Evolutionary conservation across 495 filamentous ascomycete genomes (phyloP).

Genomic region (Oidiodendron maius): DNA sequence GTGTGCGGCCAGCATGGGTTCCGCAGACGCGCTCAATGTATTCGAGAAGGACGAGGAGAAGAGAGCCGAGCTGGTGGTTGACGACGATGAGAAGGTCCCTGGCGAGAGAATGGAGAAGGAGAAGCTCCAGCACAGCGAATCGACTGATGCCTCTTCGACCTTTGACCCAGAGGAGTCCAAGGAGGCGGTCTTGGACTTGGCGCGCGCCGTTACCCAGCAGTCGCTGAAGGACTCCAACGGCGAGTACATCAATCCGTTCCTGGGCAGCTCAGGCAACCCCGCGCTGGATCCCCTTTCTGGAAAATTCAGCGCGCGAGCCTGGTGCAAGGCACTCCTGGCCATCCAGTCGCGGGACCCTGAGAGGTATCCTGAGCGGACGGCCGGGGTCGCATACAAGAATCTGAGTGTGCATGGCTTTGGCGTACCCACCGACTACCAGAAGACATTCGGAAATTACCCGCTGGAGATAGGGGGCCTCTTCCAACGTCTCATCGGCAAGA

Average conservation of each 20-base stretch:
- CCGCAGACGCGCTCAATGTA: too few species aligned
- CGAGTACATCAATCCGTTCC: slow-evolving; percentile 19
- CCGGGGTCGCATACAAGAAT: slow-evolving; percentile 44
- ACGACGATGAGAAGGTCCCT: neutral
- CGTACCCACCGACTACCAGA: slow-evolving; percentile 73
- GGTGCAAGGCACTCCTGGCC: slow-evolving; percentile 49
- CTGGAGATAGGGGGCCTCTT: slow-evolving; percentile 42
- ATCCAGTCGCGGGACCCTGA: slow-evolving; percentile 33
- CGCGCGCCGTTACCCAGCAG: slow-evolving; percentile 16
- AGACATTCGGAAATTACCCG: slow-evolving; percentile 62
- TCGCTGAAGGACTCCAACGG: slow-evolving; percentile 14
- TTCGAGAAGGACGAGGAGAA: slow-evolving; percentile 8
- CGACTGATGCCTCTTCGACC: slow-evolving; percentile 1
- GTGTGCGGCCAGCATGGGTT: too few species aligned
- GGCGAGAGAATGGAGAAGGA: too few species aligned
- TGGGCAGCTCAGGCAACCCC: slow-evolving; percentile 13
- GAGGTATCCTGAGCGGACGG: slow-evolving; percentile 40
- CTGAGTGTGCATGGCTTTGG: slow-evolving; percentile 75
- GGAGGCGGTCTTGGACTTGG: slow-evolving; percentile 14
- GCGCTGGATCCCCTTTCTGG: slow-evolving; percentile 37
- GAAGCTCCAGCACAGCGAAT: neutral
- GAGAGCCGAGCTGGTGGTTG: too few species aligned
- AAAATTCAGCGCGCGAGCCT: slow-evolving; percentile 46
- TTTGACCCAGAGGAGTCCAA: slow-evolving; percentile 11
- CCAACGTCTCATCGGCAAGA: slow-evolving; percentile 31